phyloP scores from a whole-genome alignment of 176 grass and related monocot species.

The Carex myosuroides region DNA sequence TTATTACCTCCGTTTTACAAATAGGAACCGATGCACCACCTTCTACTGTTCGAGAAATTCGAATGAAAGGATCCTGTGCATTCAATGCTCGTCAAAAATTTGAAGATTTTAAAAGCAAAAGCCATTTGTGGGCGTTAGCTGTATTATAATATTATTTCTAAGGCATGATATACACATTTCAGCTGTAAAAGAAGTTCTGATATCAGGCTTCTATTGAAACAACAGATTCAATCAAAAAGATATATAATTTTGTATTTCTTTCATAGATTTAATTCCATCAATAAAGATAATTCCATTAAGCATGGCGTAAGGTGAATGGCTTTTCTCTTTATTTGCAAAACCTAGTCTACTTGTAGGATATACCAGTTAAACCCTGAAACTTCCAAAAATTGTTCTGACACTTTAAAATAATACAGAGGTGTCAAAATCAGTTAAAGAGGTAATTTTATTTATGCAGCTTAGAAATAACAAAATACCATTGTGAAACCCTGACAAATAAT shows the following conservation, averaged over 20 bases:
- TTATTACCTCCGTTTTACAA: slow-evolving; percentile 82
- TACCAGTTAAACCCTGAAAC: not conserved
- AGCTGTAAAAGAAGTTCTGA: not conserved
- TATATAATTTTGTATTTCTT: not conserved
- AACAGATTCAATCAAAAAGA: not conserved
- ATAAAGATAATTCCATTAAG: not conserved
- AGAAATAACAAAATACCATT: not conserved
- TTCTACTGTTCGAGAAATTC: slow-evolving; percentile 74
- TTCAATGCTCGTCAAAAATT: slow-evolving; percentile 19
- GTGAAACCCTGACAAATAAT: not conserved
- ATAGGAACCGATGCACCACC: slow-evolving; percentile 55
- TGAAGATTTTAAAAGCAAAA: not conserved
- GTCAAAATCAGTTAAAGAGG: not conserved
- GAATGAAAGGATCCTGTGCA: slow-evolving; percentile 83
- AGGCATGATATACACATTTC: not conserved
- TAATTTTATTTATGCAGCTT: not conserved
- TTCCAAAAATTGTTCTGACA: not conserved
- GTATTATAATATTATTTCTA: not conserved
- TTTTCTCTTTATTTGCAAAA: not conserved
- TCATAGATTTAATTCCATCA: not conserved
- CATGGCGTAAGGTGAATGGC: not conserved
- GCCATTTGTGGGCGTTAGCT: not conserved
- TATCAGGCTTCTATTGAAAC: not conserved
- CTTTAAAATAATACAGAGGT: not conserved
- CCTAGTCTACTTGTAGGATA: not conserved